Percentiles rank a stretch among this genome's conserved stretches.
Conservation (phyloP, 257 asterid genomes). For the Agastache rugosa region DNA sequence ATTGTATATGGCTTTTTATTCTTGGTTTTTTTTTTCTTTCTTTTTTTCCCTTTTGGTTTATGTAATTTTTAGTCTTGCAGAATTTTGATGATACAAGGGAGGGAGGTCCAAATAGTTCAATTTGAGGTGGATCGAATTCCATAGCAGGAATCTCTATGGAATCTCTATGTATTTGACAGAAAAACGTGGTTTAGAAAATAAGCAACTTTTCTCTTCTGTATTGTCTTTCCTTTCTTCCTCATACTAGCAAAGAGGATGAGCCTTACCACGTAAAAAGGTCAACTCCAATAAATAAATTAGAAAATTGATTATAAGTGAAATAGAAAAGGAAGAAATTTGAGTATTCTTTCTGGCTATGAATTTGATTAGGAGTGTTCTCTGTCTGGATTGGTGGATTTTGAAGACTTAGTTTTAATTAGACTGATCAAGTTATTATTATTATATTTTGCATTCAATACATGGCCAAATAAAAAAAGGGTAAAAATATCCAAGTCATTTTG, state of each 20-base stretch:
- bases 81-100: slow-evolving; percentile 30
- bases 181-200: slow-evolving; percentile 28
- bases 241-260: too few relatives aligned
- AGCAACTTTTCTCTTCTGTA: background rate
- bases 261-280: background rate
- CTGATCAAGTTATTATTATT: too few relatives aligned
- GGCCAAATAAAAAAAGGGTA: too few relatives aligned
- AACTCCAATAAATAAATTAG: too few relatives aligned
- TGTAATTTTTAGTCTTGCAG: slow-evolving; percentile 4
- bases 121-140: slow-evolving; percentile 32
- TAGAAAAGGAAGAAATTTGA: too few relatives aligned
- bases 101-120: slow-evolving; percentile 23
- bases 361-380: background rate
- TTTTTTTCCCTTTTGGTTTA: background rate
- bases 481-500: too few relatives aligned
- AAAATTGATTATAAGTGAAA: too few relatives aligned
- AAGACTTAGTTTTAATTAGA: too few relatives aligned
- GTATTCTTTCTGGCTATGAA: too few relatives aligned
- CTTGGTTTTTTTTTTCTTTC: background rate
- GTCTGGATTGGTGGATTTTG: background rate
- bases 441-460: too few relatives aligned
- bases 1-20: slow-evolving; percentile 36
- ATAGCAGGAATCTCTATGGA: slow-evolving; percentile 30
- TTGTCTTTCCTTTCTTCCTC: background rate
- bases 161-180: slow-evolving; percentile 35